Conservation (phyloP, 2,329 filamentous ascomycete genomes). For the Cordyceps cateniannulata region DNA sequence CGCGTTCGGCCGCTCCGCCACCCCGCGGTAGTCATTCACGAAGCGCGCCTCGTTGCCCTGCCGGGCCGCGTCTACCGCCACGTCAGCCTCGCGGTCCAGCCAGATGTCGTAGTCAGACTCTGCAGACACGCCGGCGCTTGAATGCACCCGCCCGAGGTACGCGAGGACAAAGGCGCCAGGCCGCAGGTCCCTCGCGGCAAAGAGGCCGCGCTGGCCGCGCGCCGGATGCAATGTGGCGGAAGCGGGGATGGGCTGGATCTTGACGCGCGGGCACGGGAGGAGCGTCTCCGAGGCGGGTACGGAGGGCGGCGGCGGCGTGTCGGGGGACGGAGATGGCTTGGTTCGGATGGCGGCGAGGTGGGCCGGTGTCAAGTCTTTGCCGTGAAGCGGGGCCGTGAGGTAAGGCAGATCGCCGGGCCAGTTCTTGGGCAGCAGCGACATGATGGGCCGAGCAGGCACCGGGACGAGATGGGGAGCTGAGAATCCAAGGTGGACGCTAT, state of each 20-base stretch:
- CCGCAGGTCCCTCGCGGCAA: conserved; percentile 46
- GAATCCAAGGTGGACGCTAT: too few relatives aligned
- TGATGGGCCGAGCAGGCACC: conserved; percentile 14
- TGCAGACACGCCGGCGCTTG: conserved; percentile 22
- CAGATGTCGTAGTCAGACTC: conserved; percentile 56
- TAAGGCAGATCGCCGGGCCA: conserved; percentile 52
- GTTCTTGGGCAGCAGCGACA: conserved; percentile 44
- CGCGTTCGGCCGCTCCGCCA: conserved; percentile 45
- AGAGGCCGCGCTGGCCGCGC: conserved; percentile 51
- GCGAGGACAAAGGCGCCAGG: conserved; percentile 53
- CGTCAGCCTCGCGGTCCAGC: conserved; percentile 48
- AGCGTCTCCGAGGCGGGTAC: conserved; percentile 26
- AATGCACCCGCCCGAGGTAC: conserved; percentile 56
- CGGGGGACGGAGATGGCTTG: conserved; percentile 17
- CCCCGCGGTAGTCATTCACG: conserved; percentile 60
- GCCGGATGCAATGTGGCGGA: conserved; percentile 47
- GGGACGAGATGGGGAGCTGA: too few relatives aligned
- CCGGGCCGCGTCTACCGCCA: conserved; percentile 54
- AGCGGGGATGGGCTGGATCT: conserved; percentile 44
- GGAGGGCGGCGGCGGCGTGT: conserved; percentile 11
- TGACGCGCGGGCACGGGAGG: conserved; percentile 43
- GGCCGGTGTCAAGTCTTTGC: conserved; percentile 34
- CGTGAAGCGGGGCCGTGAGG: conserved; percentile 43
- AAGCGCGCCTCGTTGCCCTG: conserved; percentile 60
- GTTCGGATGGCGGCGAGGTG: conserved; percentile 36